Base-by-base conservation (phyloP, 495 filamentous ascomycete genomes). In the Aspergillus kassunensis region DNA sequence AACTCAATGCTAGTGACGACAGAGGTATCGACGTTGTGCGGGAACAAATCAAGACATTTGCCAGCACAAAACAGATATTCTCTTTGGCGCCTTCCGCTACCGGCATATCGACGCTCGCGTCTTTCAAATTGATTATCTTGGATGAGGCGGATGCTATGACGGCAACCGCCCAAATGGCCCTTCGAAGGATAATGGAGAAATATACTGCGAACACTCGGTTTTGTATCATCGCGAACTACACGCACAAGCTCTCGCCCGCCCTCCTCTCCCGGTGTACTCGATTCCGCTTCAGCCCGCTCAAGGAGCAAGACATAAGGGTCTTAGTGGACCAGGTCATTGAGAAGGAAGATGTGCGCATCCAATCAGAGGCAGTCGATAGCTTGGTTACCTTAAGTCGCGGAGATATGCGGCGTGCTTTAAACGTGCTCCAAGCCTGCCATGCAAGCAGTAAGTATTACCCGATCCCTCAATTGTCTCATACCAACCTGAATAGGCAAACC, bases 111-210 rank as follows among this genome's bases (percentile, higher is more conserved):
- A 68, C 74, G 5, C 75, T 96, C 18, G 89, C 83, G 0, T 76
- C 77, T 6, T 99, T 86, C 75, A 99, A 99, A 70, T 83, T 99
- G 59, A 97, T 97, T 65, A 89, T 99, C 47, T 80, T 99, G 19
- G 93, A 99, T 71, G 93, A 99, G 70, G 93, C 93, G 25, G 93
- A 99, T 65, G 93, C 95, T 15, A 97, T 99, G 93, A 99, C 93
- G 6, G 81, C 87, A 18, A 89, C 91, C 0, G 93, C 93, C 13
- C 93, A 99, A 64, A 99, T 97, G 91, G 93, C 93, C 0, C 78
- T 99, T 23, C 83, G 93, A 55, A 74, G 93, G 36, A 99, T 99
- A 51, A 99, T 99, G 95, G 93, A 99, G 64, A 93, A 95, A 68
- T 99, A 97, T 71, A 99, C 93, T 0, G 89, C 91, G 52, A 97